Base-by-base conservation (phyloP, 2,329 filamentous ascomycete species). In the Acarospora socialis region DNA sequence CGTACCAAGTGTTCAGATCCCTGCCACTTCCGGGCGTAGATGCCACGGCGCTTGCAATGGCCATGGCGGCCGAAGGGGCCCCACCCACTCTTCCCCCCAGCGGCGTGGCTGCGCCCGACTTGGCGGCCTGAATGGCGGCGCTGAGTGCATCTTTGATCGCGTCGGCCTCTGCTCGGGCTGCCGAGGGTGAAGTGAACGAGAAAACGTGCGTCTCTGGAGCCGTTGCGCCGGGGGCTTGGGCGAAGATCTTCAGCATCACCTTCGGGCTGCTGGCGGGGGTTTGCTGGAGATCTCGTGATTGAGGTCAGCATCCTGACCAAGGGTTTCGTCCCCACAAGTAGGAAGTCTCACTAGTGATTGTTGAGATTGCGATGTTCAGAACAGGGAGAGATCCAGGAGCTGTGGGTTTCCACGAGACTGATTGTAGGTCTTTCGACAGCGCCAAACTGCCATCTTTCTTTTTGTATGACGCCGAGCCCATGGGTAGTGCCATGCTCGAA, bases 161-260 rank as follows among this genome's bases (percentile, higher is more conserved):
- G 47, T 90, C 83, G 35, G 90, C 86, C 56, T 98, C 84, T 19
- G 71, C 63, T 42, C 87, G 75, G 27, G 87, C 81, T 43, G 80
- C 71, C 14, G 68, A 60, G 8, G 70, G 56, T 3, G 83, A 83
- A 36, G 83, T 92, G 59, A 98, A 95, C 42, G 81, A 77, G 54
- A 98, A 94, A 29, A 87, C 72, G 51, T 92, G 82, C 33, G 75
- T 71, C 27, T 76, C 68, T 12, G 81, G 61, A 30, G 77, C 71
- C 17, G 63, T 54, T 16, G 63, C 62, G 28, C 62, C 60, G 19
- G 71, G 57, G 24, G 70, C 57, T 51, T 84, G 79, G 40, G 79
- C 79, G 45, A 94, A 81, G 34, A 98, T 77, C 55, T 90, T 93
- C 37, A 95, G 69, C 68, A 93, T 93, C 32, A 92, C 84, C 64